Evolutionary conservation across 768 basidiomycete species (phyloP).

Genomic region (Lentinus tigrinus): DNA sequence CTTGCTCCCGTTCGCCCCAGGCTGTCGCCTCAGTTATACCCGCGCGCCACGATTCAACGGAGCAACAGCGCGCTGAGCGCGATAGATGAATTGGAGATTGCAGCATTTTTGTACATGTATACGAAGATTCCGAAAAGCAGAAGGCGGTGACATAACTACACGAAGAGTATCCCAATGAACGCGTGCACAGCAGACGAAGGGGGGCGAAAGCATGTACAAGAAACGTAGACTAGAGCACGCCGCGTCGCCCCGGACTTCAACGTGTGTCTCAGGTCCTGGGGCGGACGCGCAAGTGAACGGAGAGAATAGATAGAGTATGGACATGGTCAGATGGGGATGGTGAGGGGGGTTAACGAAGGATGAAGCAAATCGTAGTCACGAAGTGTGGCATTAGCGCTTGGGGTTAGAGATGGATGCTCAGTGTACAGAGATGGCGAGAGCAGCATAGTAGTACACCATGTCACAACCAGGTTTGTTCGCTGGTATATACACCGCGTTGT

Average conservation of each 20-base stretch:
- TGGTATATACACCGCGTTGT: conserved; percentile 17
- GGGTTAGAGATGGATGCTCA: conserved; percentile 1
- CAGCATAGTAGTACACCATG: conserved; percentile 17
- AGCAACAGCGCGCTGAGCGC: too few relatives aligned
- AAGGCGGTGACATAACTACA: neutral
- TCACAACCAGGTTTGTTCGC: conserved; percentile 15
- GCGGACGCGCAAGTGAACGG: neutral
- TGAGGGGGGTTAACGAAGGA: neutral
- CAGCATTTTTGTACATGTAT: conserved; percentile 11
- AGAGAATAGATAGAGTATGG: neutral
- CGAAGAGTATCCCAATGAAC: conserved; percentile 8
- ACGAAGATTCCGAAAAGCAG: conserved; percentile 9
- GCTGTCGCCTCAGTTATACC: too few relatives aligned
- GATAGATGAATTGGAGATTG: neutral
- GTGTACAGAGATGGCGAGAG: neutral
- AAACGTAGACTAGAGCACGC: neutral
- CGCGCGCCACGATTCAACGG: too few relatives aligned
- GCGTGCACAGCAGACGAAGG: conserved; percentile 16
- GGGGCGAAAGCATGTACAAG: conserved; percentile 3
- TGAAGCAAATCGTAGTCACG: conserved; percentile 3
- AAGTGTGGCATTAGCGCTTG: conserved; percentile 2
- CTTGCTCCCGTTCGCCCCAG: too few relatives aligned
- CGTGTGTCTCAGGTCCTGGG: neutral
- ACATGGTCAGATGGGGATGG: neutral
- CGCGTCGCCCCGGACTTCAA: neutral